Evolutionary conservation across 2,329 filamentous ascomycete genomes (phyloP), one percentile per base, ranked within the genome.

Genomic region (Aspergillus pseudotamarii): DNA sequence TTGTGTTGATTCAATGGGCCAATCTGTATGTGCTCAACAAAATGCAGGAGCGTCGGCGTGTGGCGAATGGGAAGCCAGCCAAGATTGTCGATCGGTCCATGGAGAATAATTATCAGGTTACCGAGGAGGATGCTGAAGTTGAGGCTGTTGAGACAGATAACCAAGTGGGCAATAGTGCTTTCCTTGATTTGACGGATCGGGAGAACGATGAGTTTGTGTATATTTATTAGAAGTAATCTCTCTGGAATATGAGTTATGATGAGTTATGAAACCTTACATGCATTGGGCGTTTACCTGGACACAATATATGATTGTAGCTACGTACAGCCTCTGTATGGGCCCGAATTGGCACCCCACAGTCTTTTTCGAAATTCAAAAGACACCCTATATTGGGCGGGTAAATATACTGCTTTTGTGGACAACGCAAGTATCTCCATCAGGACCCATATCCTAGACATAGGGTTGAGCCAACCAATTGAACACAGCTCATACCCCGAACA

Each of bases 151-250:
- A 61, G 19, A 65, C 59, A 8, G 65, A 69, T 9, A 61, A 65
- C 36, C 70, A 71, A 41, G 64, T 85, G 23, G 85, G 85, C 6
- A 80, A 83, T 19, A 81, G 84, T 54, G 84, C 83, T 0, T 84
- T 86, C 57, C 73, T 85, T 66, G 89, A 91, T 75, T 68, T 89
- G 67, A 89, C 88, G 0, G 89, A 91, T 73, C 76, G 84, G 23
- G 78, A 88, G 77, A 91, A 91, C 68, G 87, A 91, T 62, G 88
- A 91, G 69, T 91, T 91, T 76, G 82, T 89, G 19, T 89, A 87
- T 74, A 82, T 88, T 54, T 88, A 88, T 68, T 87, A 65, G 56
- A 6, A 5, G 45, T 48, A 23, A 48, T 23, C 1, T 21, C 21
- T 14, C 28, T 34, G 1, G 2, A n/a, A 12, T 51, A 32, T 32